These are phyloP conservation scores for Tolypocladium inflatum DNA, from an alignment of 2,329 filamentous ascomycete species.

Conservation along the genomic window DNA sequence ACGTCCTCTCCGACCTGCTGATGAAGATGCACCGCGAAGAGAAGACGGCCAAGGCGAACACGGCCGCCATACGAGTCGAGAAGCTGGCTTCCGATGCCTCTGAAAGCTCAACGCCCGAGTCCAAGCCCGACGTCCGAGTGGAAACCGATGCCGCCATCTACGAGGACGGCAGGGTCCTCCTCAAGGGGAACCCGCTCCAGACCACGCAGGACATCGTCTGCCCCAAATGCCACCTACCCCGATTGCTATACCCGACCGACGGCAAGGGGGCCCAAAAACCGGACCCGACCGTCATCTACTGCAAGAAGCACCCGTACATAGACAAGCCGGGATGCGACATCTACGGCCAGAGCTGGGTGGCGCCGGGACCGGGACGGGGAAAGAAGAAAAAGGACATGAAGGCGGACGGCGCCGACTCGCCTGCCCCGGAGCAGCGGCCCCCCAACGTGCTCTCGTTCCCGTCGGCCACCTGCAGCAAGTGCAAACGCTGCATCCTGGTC, in stretches of 20 bases:
- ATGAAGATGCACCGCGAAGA: slow-evolving; percentile 69
- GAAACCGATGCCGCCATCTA: slow-evolving; percentile 62
- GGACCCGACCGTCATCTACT: slow-evolving; percentile 62
- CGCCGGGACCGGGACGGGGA: slow-evolving; percentile 58
- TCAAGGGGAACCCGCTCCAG: slow-evolving; percentile 65
- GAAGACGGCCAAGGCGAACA: slow-evolving; percentile 61
- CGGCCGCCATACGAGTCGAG: slow-evolving; percentile 55
- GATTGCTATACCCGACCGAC: slow-evolving; percentile 62
- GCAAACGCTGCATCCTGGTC: slow-evolving; percentile 56
- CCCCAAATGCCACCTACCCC: slow-evolving; percentile 63
- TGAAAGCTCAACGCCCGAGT: slow-evolving; percentile 42
- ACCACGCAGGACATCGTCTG: slow-evolving; percentile 65
- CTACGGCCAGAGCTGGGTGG: slow-evolving; percentile 73
- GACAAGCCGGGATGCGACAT: slow-evolving; percentile 70
- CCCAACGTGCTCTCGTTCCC: slow-evolving; percentile 55
- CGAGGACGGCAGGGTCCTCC: slow-evolving; percentile 56
- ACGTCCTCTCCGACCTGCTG: slow-evolving; percentile 66
- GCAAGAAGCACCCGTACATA: slow-evolving; percentile 70
- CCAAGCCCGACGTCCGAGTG: slow-evolving; percentile 45
- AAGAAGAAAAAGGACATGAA: slow-evolving; percentile 73
- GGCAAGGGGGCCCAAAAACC: slow-evolving; percentile 57
- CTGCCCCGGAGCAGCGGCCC: slow-evolving; percentile 44
- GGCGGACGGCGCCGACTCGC: slow-evolving; percentile 36
- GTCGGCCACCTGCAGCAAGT: slow-evolving; percentile 58
- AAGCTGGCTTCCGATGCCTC: slow-evolving; percentile 48